Base-by-base conservation (phyloP, 176 grass and related monocot genomes). In the Aegilops umbellulata region DNA sequence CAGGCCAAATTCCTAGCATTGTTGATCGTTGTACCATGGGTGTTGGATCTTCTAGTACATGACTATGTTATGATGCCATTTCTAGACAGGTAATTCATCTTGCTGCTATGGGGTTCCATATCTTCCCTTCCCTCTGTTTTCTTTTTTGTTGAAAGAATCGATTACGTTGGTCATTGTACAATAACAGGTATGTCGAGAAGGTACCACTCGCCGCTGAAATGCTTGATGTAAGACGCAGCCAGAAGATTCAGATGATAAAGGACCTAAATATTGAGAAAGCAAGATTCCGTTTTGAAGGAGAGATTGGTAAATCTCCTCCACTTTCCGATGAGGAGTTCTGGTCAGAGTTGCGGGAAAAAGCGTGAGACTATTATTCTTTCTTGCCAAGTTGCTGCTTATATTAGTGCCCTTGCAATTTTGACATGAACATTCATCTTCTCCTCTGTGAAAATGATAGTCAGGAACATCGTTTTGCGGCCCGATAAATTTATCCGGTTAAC, bases 61-160 rank as follows among this genome's bases (percentile, higher is more conserved):
- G 96, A 98, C 90, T 95, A 89, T 80, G 88, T 95, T 88, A 83
- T 98, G 76, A 95, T 98, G 96, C 93, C 93, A 74, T 98, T 98
- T 85, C 82, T 98, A 90, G 96, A 98, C 78, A 95, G 93, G 96
- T 98, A 91, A 84, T 83, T 69, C 47, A 12, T 69, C 25, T 77
- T 72, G 8, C 13, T 23, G 10, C 55, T 60, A 20, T 25, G 41
- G 10, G 46, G 62, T 86, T 80, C 10, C 19, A 64, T 82, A 35
- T 31, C 19, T 63, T 82, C 15, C 10, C 58, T 79, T 53, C 10
- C 10, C 19, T 77, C 0, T 15, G 51, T 76, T 39, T 65, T 3
- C 8, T 20, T 57, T 46, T 19, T 27, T 65, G 3, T 20, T 68
- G 10, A 76, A 0, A 87, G 35, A 91, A 84, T 51, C 44, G 53